Evolutionary conservation across 2,329 filamentous ascomycete species (phyloP).

Genomic region (Aspergillus calidoustus): DNA sequence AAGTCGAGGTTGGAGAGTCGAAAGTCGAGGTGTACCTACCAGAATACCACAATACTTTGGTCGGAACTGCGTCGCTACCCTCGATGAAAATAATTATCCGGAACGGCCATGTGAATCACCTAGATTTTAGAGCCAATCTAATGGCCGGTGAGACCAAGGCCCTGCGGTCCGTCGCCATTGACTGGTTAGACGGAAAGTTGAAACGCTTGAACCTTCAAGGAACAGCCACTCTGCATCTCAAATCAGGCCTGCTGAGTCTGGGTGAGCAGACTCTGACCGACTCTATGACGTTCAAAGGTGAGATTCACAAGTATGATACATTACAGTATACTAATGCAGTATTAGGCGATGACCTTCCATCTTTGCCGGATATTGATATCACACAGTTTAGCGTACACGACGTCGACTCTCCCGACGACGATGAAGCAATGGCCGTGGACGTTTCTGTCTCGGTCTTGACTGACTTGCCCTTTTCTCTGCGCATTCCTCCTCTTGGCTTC

Average conservation of each 20-base stretch:
- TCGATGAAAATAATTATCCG: constrained; percentile 75
- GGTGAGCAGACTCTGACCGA: constrained; percentile 78
- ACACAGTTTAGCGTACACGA: constrained; percentile 80
- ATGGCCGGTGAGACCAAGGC: constrained; percentile 75
- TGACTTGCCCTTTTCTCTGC: constrained; percentile 75
- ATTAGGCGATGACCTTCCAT: constrained; percentile 67
- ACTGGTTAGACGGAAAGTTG: constrained; percentile 83
- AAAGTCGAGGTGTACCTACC: constrained; percentile 79
- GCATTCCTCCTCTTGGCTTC: constrained; percentile 79
- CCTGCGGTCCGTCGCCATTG: constrained; percentile 79
- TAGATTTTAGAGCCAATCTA: constrained; percentile 81
- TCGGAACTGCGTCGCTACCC: constrained; percentile 79
- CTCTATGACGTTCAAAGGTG: constrained; percentile 80
- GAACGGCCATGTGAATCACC: constrained; percentile 74
- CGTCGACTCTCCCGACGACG: constrained; percentile 57
- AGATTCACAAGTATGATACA: constrained; percentile 54
- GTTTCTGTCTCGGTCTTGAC: constrained; percentile 75
- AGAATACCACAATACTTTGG: constrained; percentile 75
- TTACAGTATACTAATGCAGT: constrained; percentile 37
- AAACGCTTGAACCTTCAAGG: constrained; percentile 72
- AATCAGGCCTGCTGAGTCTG: constrained; percentile 77
- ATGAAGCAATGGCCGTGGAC: constrained; percentile 77
- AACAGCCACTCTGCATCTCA: constrained; percentile 73
- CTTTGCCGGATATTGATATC: constrained; percentile 81
- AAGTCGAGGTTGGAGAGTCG: constrained; percentile 74